Evolutionary conservation across 306 rosid species (phyloP), one percentile per base, ranked within the genome.

Genomic region (Crataegus laevigata): DNA sequence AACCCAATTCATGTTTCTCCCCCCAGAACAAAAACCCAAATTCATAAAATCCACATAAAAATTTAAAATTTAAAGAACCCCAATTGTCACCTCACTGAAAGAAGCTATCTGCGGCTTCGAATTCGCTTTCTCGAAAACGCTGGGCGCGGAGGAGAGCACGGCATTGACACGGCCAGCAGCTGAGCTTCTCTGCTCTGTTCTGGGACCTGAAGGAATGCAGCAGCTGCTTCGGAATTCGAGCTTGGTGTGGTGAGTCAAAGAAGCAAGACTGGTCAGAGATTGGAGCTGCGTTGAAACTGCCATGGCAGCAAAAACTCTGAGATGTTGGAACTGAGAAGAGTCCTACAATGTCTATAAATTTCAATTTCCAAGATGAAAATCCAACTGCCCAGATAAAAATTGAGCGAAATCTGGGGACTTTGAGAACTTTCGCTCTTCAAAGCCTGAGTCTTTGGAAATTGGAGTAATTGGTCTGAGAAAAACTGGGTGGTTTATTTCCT

Each of bases 21-120:
- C 24, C 75, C 62, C 68, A 29, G 13, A 77, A 38, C 59, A n/a
- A 42, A 76, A 36, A 38, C 15, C 21, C 10, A 19, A 14, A 50
- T 38, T 50, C 40, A 28, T 3, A 66, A 73, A 70, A 73, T 21
- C 11, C 55, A 78, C 7, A 25, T 17, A 7, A 36, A 28, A 21
- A 0, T 50, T 50, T 15, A 17, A 66, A 34, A 42, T 10, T n/a
- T 3, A 29, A 66, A 8, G 13, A 63, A 36, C 51, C 1, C 29
- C 40, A 73, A 34, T 11, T 26, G 40, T 62, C 62, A 91, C 91
- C 89, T 89, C 77, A n/a, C 24, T 74, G 78, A 85, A 52, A 21
- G 87, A 75, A 1, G 66, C 19, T 13, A 55, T 24, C 11, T 85
- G 68, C 1, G 80, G 18, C 68, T 11, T 45, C 2, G 61, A 52